These are phyloP conservation scores for Podila epigama DNA, from an alignment of 192 early-diverging fungal genomes.

Conservation along the genomic window DNA sequence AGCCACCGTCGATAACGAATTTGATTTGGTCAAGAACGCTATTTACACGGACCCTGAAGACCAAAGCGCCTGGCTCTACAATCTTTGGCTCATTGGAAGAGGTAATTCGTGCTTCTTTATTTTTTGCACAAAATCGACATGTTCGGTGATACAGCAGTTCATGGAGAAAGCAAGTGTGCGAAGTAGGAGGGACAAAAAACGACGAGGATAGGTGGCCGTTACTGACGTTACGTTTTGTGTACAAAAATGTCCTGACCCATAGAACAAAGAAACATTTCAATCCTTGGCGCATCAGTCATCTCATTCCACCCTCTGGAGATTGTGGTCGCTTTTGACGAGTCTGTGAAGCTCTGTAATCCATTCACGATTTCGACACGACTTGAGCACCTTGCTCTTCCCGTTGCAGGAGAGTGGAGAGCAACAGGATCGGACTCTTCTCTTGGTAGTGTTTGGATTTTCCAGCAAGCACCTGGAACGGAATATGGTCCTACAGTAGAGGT, in stretches of 20 bases:
- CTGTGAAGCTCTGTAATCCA: conserved; percentile 19
- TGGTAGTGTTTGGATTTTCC: conserved; percentile 41
- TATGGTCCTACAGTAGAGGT: conserved; percentile 43
- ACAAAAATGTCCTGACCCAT: too few relatives aligned
- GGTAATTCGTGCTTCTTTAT: conserved; percentile 21
- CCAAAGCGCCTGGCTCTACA: conserved; percentile 97
- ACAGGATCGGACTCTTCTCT: conserved; percentile 24
- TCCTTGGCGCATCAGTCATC: conserved; percentile 41
- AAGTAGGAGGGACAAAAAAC: too few relatives aligned
- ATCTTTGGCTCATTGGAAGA: conserved; percentile 87
- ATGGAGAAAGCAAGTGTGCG: too few relatives aligned
- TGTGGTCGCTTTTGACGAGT: conserved; percentile 51
- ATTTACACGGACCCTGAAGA: conserved; percentile 97
- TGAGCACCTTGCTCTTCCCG: conserved; percentile 10
- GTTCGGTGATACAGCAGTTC: too few relatives aligned
- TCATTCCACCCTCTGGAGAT: conserved; percentile 39
- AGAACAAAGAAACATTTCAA: conserved; percentile 34
- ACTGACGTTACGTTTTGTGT: neutral
- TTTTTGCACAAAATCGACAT: neutral
- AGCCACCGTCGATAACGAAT: conserved; percentile 62
- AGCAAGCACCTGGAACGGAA: conserved; percentile 8
- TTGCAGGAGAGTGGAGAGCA: conserved; percentile 46
- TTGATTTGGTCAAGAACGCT: conserved; percentile 87
- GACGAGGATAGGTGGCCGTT: too few relatives aligned
- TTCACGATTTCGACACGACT: conserved; percentile 33